Evolutionary conservation across 106 monocot species (phyloP), one percentile per base, ranked within the genome.

Genomic region (Narthecium ossifragum): DNA sequence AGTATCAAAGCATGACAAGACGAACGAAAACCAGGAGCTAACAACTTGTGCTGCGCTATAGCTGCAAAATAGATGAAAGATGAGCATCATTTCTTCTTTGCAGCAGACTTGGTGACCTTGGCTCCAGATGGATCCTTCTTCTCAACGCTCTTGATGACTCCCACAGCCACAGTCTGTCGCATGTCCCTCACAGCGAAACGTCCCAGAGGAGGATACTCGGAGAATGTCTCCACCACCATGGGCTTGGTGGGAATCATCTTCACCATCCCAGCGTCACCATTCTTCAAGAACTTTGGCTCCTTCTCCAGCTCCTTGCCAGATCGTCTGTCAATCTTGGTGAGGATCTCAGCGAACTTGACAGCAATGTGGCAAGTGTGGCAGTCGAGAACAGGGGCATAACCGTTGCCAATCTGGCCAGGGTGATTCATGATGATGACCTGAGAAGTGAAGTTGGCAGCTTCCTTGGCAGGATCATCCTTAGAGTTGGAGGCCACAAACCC

Each of bases 401-500:
- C 67, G 6, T 67, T 67, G 13, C 56, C 67, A 25, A 67, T 67
- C 56, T 67, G 67, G 29, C 56, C 67, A 14, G 67, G 67, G 22
- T 67, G 67, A 33, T 67, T 67, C 67, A 67, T 67, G 55, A 67
- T 67, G 46, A 67, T 67, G 31, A 67, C 67, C 56, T 67, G 67
- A 13, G 67, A 56, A 22, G 67, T 67, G 46, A 67, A 67, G 56
- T 26, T 67, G 46, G 67, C 67, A 67, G 67, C 67, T 23, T 46
- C 67, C 67, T 46, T 67, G 18, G 67, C 67, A 30, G 67, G 67
- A 43, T 67, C 67, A 5, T 67, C 67, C 68, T 58, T 66, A 8
- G 66, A 66, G 21, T 66, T 66, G 0, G 56, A 66, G 43, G 66
- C 66, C 37, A 66, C 66, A 46, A 31, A 57, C 0, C 66, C 66